These are phyloP conservation scores for Pleurotus eryngii DNA, from an alignment of 768 basidiomycete species.

Conservation along the genomic window DNA sequence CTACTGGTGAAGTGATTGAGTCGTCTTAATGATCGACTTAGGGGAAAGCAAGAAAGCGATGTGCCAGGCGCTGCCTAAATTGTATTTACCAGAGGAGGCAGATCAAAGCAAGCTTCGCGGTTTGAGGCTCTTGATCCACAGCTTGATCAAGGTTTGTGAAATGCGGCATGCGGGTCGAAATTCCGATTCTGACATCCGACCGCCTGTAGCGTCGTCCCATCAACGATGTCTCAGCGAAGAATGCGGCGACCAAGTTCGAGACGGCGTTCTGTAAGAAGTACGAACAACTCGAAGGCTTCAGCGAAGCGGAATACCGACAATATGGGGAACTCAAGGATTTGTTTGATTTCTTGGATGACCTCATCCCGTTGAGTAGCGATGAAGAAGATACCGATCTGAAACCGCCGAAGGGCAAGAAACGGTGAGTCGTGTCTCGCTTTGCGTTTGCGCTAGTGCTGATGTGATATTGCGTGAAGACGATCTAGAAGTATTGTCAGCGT, in stretches of 20 bases:
- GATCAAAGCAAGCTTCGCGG: constrained; percentile 68
- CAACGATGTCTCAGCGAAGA: constrained; percentile 57
- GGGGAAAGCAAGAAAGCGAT: constrained; percentile 68
- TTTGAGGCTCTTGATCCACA: constrained; percentile 59
- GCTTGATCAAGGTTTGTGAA: constrained; percentile 48
- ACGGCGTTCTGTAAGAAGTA: constrained; percentile 65
- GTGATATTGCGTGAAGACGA: constrained; percentile 35
- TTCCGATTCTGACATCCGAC: neutral
- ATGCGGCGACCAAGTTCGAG: constrained; percentile 73
- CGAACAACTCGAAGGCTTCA: constrained; percentile 66
- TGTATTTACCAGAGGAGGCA: constrained; percentile 66
- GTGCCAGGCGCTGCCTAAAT: constrained; percentile 59
- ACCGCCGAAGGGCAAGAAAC: constrained; percentile 37
- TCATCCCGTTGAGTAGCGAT: constrained; percentile 65
- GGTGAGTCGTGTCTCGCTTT: constrained; percentile 20
- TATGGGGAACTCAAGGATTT: constrained; percentile 59
- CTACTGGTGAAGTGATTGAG: constrained; percentile 13
- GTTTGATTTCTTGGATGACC: constrained; percentile 70
- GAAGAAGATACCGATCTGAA: constrained; percentile 42
- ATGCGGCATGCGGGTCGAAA: no score
- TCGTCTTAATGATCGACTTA: constrained; percentile 17
- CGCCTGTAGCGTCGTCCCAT: constrained; percentile 35
- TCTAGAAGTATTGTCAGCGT: constrained; percentile 55
- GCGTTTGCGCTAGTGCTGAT: neutral
- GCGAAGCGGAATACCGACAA: constrained; percentile 66